Evolutionary conservation across 2,329 filamentous ascomycete species (phyloP), one percentile per base, ranked within the genome.

Genomic region (Fusarium foetens): DNA sequence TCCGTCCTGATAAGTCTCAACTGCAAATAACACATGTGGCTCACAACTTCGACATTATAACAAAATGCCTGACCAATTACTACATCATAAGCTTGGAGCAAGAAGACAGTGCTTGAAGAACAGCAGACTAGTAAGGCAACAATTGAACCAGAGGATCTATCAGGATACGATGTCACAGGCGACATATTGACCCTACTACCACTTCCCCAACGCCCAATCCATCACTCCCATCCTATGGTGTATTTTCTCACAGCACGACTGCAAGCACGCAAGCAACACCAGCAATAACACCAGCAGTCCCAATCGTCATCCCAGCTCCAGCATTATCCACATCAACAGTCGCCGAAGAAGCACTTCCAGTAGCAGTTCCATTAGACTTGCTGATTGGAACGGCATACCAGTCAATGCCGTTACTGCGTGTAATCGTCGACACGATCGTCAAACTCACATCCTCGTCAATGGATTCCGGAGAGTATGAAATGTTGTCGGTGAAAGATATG

Each of bases 211-310:
- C 5, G 14, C 27, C 10, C 14, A 31, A 12, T 17, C 21, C 7
- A 31, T 17, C 10, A 31, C 0, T 12, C 0, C 16, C 21, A 31
- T 31, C 16, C 21, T 17, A 3, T 6, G 14, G 14, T 9, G 11
- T 3, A 5, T 0, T 3, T 8, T 8, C 17, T 55, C 38, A 55
- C n/a, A 55, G 27, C 8, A 45, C 13, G 3, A 35, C 5, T 45
- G 29, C 17, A 17, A 55, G 39, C 17, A 5, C 53, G 1, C 39
- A 25, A 35, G 23, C 9, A 35, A 55, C 16, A 6, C 29, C 53
- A 8, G 29, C 39, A n/a, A 23, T 7, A 6, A 45, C 1, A 11
- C n/a, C 29, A 55, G 4, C 39, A 11, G 16, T 21, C 4, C 29
- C 13, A 4, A 55, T 1, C 17, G 35, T 45, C 4, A 45, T 21